Conservation (phyloP, 345 rosid genomes). For the Noccaea bulbosa region DNA sequence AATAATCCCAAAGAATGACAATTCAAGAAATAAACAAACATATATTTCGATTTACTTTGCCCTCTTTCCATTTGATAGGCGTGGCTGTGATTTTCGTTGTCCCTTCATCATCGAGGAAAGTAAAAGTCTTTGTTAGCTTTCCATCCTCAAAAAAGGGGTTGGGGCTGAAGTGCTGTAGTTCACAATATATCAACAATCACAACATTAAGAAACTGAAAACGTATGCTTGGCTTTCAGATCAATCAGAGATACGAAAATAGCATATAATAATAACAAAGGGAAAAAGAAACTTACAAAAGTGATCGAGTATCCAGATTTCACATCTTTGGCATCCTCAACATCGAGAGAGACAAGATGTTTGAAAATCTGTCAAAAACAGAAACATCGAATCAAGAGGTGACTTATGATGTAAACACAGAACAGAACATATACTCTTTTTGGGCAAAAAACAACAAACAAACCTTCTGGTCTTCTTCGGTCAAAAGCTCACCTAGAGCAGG, state of each 20-base stretch:
- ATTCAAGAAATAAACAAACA: background rate
- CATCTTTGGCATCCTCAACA: slow-evolving; percentile 92
- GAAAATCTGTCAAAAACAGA: slow-evolving; percentile 58
- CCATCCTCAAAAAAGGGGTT: slow-evolving; percentile 86
- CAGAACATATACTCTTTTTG: no score
- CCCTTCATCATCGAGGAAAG: slow-evolving; percentile 87
- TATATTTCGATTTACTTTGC: slow-evolving; percentile 54
- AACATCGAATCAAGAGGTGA: background rate
- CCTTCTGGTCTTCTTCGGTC: slow-evolving; percentile 95
- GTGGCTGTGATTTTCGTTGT: slow-evolving; percentile 74
- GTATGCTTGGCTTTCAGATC: background rate
- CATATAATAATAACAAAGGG: background rate
- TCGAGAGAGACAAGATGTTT: slow-evolving; percentile 74
- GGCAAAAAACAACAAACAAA: slow-evolving; percentile 31
- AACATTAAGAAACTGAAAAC: slow-evolving; percentile 1
- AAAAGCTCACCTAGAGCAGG: slow-evolving; percentile 79
- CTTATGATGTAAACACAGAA: background rate
- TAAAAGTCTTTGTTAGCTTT: slow-evolving; percentile 77
- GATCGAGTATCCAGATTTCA: slow-evolving; percentile 90
- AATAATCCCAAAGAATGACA: slow-evolving; percentile 2
- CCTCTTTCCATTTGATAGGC: slow-evolving; percentile 86
- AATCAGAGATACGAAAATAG: slow-evolving; percentile 10
- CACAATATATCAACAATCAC: slow-evolving; percentile 11
- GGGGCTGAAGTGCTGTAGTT: slow-evolving; percentile 63
- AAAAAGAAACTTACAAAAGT: slow-evolving; percentile 68